A percentile compares a stretch with the other conserved stretches of the same genome.
phyloP scores from a whole-genome alignment of 768 basidiomycete species.

The Cyclocybe cylindracea region DNA sequence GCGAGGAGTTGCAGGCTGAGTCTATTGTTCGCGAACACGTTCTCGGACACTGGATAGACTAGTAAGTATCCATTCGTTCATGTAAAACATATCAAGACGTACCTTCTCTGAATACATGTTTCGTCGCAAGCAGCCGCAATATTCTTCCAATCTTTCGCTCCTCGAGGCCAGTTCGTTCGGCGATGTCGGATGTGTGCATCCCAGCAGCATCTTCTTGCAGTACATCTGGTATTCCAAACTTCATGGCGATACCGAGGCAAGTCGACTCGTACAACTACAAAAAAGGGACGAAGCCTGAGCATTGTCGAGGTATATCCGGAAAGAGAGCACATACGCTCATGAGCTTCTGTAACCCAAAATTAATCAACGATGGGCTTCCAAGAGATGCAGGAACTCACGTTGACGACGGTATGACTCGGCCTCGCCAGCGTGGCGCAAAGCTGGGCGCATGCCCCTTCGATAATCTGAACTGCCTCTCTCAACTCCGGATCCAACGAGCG shows the following conservation, averaged over 20 bases:
- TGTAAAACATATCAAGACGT: neutral
- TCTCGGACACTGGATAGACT: conserved; percentile 25
- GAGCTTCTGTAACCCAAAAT: conserved; percentile 3
- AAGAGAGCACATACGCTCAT: neutral
- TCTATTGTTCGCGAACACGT: conserved; percentile 44
- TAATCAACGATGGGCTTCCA: neutral
- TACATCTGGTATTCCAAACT: conserved; percentile 33
- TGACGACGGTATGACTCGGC: conserved; percentile 25
- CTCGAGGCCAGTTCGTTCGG: conserved; percentile 25
- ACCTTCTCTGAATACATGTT: conserved; percentile 41
- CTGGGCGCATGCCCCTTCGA: conserved; percentile 30
- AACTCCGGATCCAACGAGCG: conserved; percentile 9
- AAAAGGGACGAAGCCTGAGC: neutral
- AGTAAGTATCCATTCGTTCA: neutral
- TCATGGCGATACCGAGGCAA: conserved; percentile 29
- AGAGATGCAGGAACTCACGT: conserved; percentile 16
- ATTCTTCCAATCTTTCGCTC: conserved; percentile 33
- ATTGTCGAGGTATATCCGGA: too few relatives aligned
- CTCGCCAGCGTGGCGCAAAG: conserved; percentile 22
- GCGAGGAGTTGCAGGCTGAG: conserved; percentile 36
- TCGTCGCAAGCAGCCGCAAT: conserved; percentile 33
- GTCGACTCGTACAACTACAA: conserved; percentile 25
- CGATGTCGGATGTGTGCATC: conserved; percentile 28
- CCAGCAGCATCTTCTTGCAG: conserved; percentile 34
- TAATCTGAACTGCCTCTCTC: conserved; percentile 22